phyloP scores from a whole-genome alignment of 208 protist genomes.

The Crithidia sp. region DNA sequence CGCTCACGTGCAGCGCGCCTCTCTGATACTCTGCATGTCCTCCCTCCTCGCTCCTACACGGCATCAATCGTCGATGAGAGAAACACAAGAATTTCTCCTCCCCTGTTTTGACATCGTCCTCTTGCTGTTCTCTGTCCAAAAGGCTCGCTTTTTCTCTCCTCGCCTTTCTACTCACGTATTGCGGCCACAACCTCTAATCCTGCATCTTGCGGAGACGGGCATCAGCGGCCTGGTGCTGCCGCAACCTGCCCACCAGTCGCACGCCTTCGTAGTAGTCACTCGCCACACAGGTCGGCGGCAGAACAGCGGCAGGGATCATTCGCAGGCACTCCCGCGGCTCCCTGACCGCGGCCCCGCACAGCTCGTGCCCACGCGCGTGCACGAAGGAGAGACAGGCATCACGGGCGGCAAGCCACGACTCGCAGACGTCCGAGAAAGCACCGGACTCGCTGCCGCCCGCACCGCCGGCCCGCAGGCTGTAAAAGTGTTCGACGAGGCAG shows the following conservation, averaged over 20 bases:
- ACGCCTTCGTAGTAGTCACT: slow-evolving; percentile 84
- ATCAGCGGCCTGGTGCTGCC: slow-evolving; percentile 25
- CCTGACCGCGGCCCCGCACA: slow-evolving; percentile 28
- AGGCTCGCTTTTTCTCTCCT: too few relatives aligned
- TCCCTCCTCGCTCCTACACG: too few relatives aligned
- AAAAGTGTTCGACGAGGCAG: slow-evolving; percentile 34
- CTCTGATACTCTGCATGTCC: too few relatives aligned
- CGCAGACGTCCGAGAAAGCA: slow-evolving; percentile 46
- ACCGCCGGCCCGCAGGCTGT: background rate
- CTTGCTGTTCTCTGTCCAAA: too few relatives aligned
- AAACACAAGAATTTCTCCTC: too few relatives aligned
- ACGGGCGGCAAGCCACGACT: slow-evolving; percentile 62
- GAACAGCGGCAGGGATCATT: slow-evolving; percentile 36
- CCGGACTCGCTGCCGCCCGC: background rate
- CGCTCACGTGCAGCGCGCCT: too few relatives aligned
- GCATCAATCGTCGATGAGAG: too few relatives aligned
- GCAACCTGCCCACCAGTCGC: slow-evolving; percentile 57
- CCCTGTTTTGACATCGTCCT: too few relatives aligned
- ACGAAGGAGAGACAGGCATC: slow-evolving; percentile 61
- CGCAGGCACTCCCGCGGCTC: slow-evolving; percentile 71
- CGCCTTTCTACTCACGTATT: too few relatives aligned
- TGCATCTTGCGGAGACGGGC: slow-evolving; percentile 3
- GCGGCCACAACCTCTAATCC: too few relatives aligned
- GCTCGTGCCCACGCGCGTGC: slow-evolving; percentile 22
- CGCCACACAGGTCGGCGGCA: slow-evolving; percentile 54